Base-by-base conservation (phyloP, 305 asterid species). In the Fraxinus albicans region DNA sequence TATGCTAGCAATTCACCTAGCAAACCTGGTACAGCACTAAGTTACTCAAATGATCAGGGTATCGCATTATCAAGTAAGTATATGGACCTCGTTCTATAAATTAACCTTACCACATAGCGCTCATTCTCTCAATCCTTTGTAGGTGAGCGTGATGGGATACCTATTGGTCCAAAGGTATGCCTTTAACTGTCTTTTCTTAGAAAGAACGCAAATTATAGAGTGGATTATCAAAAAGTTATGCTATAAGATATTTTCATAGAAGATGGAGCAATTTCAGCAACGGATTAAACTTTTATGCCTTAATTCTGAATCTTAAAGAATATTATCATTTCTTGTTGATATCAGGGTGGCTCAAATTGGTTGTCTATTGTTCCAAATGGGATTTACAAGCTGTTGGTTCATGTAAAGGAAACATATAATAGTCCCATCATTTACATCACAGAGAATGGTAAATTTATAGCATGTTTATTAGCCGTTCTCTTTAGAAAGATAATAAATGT, bases 291-390 rank as follows among this genome's bases (percentile, higher is more conserved):
- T 58, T n/a, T 3, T 58, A 17, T n/a, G 25, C 25, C 8, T 17
- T 53, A n/a, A 58, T 42, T n/a, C 0, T 58, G 2, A 21, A 17
- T n/a, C 69, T 58, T 7, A 58, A 1, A n/a, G 69, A 60, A 60
- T 21, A 21, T 19, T 60, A 19, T 60, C 31, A 19, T 60, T 7
- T 60, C 1, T 60, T 19, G 29, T 19, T 60, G 70, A 19, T 60
- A 4, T 2, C 29, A 82, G 81, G 40, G 78, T 42, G 88, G 84
- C 8, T 50, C 86, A 4, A 1, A 19, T 2, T 85, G 88, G 88
- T n/a, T n/a, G n/a, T n/a, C n/a, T n/a, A n/a, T n/a, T n/a, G n/a
- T n/a, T n/a, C n/a, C n/a, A n/a, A n/a, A n/a, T n/a, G n/a, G n/a
- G n/a, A n/a, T n/a, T n/a, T n/a, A n/a, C n/a, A n/a, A n/a, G n/a